Evolutionary conservation across 257 asterid species (phyloP).

Genomic region (Mitragyna speciosa): DNA sequence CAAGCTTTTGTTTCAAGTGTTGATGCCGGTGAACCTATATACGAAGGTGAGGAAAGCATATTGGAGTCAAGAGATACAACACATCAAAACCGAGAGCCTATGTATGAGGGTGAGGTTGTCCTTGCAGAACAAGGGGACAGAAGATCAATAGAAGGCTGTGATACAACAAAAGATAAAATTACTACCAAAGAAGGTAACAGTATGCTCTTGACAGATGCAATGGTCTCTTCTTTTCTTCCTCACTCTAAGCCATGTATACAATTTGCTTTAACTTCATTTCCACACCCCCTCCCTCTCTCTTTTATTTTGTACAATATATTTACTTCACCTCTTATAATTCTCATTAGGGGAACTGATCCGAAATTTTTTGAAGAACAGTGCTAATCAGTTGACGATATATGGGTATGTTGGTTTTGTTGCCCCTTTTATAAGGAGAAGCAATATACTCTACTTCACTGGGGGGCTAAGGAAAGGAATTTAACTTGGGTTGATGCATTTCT

Average conservation of each 20-base stretch:
- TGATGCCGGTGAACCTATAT: constrained; percentile 65
- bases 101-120: constrained; percentile 93
- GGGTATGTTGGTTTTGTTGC: constrained; percentile 56
- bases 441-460: constrained; percentile 18
- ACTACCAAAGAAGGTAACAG: constrained; percentile 65
- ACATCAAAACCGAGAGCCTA: constrained; percentile 67
- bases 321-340: constrained; percentile 24
- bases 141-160: constrained; percentile 34
- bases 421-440: constrained; percentile 13
- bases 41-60: constrained; percentile 93
- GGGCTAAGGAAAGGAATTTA: constrained; percentile 26
- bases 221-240: neutral
- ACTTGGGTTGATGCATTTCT: constrained; percentile 1
- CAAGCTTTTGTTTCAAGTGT: constrained; percentile 44
- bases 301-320: constrained; percentile 11
- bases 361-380: constrained; percentile 77
- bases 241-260: neutral
- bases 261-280: constrained; percentile 4
- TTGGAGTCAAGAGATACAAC: constrained; percentile 51
- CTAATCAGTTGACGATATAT: constrained; percentile 85
- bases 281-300: neutral
- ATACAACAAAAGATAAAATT: constrained; percentile 39
- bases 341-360: constrained; percentile 68
- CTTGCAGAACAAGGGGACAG: constrained; percentile 71
- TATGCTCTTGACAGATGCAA: neutral